Percentiles rank a stretch among this genome's conserved stretches.
Conservation (phyloP, 2,329 filamentous ascomycete species). For the Orbilia blumenaviensis region DNA sequence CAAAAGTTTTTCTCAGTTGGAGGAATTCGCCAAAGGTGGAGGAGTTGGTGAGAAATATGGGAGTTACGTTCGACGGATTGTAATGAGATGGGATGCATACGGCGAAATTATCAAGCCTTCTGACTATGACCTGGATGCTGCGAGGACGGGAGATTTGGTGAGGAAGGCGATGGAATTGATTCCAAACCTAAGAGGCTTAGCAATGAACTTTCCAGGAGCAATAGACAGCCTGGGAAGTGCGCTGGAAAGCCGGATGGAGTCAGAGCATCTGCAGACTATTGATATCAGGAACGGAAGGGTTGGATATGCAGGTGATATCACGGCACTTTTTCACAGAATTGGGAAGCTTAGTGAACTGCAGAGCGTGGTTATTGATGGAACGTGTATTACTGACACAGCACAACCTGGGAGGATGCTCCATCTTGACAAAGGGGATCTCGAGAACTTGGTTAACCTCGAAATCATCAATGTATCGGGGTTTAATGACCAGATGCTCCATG, state of each 20-base stretch:
- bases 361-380: conserved; percentile 16
- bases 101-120: conserved; percentile 1
- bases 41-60: conserved; percentile 3
- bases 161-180: not conserved
- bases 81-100: conserved; percentile 27
- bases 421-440: not conserved
- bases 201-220: conserved; percentile 31
- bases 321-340: not conserved
- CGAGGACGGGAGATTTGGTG: not conserved
- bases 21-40: not conserved
- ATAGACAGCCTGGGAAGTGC: conserved; percentile 9
- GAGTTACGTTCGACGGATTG: conserved; percentile 7
- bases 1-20: not conserved
- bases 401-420: not conserved
- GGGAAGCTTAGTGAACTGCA: conserved; percentile 1
- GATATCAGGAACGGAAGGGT: conserved; percentile 26
- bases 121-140: not conserved
- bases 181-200: conserved; percentile 3
- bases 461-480: conserved; percentile 11
- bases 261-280: not conserved
- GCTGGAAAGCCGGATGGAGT: not conserved
- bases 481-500: not conserved
- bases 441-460: not conserved
- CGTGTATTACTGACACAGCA: not conserved
- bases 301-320: not conserved